phyloP scores from a whole-genome alignment of 768 basidiomycete species.

The Chalciporus chontae region DNA sequence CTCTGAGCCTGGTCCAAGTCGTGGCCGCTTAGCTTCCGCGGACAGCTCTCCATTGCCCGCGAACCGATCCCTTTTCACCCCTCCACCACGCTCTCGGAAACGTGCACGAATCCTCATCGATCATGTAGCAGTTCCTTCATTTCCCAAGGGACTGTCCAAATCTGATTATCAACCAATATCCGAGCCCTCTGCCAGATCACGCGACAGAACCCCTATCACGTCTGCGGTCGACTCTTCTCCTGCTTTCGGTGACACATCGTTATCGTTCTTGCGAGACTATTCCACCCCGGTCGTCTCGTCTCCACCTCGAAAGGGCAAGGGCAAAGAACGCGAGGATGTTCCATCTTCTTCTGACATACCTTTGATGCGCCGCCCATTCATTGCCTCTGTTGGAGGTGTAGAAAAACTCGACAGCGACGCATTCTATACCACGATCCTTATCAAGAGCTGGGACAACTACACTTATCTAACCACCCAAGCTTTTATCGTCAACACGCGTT shows the following conservation, averaged over 20 bases:
- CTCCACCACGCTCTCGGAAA: slow-evolving; percentile 17
- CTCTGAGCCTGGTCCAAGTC: slow-evolving; percentile 8
- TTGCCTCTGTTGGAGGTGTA: background rate
- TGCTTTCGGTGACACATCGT: background rate
- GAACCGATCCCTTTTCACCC: slow-evolving; percentile 28
- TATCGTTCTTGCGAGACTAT: background rate
- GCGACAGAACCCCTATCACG: background rate
- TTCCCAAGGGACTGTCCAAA: slow-evolving; percentile 22
- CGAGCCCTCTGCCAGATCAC: background rate
- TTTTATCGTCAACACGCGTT: slow-evolving; percentile 22
- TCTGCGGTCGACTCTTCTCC: background rate
- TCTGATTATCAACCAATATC: slow-evolving; percentile 15
- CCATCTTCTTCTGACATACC: background rate
- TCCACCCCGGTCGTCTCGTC: background rate
- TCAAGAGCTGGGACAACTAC: slow-evolving; percentile 14
- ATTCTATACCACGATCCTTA: slow-evolving; percentile 11
- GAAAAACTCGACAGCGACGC: slow-evolving; percentile 9
- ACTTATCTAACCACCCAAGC: slow-evolving; percentile 14
- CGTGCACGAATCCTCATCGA: slow-evolving; percentile 12
- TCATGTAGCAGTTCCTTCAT: slow-evolving; percentile 18
- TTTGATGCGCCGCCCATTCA: background rate
- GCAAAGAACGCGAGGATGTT: slow-evolving; percentile 19
- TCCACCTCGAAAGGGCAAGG: slow-evolving; percentile 10
- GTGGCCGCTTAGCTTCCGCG: background rate
- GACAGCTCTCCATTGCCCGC: slow-evolving; percentile 7